These are phyloP conservation scores for Berberis vulgaris DNA, from an alignment of 164 flowering plant genomes.

Conservation along the genomic window DNA sequence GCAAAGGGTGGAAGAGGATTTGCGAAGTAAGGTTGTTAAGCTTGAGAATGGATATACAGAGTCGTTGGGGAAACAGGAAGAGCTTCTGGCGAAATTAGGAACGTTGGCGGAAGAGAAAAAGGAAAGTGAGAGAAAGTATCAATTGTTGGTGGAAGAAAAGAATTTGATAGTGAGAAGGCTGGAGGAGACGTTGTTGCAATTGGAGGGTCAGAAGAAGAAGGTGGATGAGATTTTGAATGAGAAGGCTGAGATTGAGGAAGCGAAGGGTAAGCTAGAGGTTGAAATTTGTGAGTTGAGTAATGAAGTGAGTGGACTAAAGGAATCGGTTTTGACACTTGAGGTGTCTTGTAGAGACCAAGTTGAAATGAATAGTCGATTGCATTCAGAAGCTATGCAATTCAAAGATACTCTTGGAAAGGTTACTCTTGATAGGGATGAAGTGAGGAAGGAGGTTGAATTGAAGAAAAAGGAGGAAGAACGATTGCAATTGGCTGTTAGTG, in stretches of 20 bases:
- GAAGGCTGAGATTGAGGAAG: constrained; percentile 29
- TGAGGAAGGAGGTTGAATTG: constrained; percentile 21
- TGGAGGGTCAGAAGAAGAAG: constrained; percentile 11
- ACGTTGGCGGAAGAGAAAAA: constrained; percentile 26
- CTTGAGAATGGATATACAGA: constrained; percentile 34
- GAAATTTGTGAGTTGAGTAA: constrained; percentile 24
- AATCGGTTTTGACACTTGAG: constrained; percentile 13
- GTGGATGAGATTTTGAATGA: constrained; percentile 20
- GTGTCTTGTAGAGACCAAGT: constrained; percentile 9
- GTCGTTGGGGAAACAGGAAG: constrained; percentile 21
- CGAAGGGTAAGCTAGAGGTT: constrained; percentile 16
- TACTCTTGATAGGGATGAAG: constrained; percentile 25
- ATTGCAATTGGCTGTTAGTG: constrained; percentile 19
- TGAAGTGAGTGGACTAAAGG: constrained; percentile 18
- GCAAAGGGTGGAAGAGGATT: constrained; percentile 23
- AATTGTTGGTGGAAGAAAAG: constrained; percentile 21
- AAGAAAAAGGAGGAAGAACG: constrained; percentile 27
- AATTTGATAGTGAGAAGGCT: constrained; percentile 9
- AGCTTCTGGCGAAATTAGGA: constrained; percentile 17
- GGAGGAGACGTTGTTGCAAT: constrained; percentile 14
- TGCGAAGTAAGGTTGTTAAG: constrained; percentile 22
- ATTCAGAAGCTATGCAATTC: constrained; percentile 18
- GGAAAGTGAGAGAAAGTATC: constrained; percentile 22
- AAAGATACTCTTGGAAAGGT: constrained; percentile 18
- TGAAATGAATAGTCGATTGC: constrained; percentile 21